A percentile compares a stretch with the other conserved stretches of the same genome.
These are phyloP conservation scores for Saksenaea oblongispora DNA, from an alignment of 371 early-diverging fungal genomes.

Conservation along the genomic window DNA sequence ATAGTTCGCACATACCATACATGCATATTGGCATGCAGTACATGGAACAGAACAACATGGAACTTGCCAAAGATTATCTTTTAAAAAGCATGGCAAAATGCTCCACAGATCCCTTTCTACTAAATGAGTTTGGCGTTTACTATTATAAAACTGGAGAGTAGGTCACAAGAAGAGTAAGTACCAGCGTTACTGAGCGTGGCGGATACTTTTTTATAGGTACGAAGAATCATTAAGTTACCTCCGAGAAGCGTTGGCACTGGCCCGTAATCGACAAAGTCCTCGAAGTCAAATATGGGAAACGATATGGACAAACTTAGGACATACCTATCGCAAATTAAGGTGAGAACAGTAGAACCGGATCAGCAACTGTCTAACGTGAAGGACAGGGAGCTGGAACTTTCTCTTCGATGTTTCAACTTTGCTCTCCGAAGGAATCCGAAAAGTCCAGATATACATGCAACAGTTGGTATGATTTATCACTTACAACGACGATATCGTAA, in stretches of 20 bases:
- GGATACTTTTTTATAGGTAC: slow-evolving; percentile 40
- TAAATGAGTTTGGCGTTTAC: slow-evolving; percentile 72
- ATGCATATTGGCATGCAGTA: slow-evolving; percentile 81
- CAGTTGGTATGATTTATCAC: slow-evolving; percentile 56
- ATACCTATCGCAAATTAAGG: slow-evolving; percentile 65
- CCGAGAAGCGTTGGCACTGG: slow-evolving; percentile 51
- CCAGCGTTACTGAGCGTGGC: not conserved
- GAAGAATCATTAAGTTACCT: slow-evolving; percentile 53
- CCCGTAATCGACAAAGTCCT: slow-evolving; percentile 43
- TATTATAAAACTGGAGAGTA: slow-evolving; percentile 57
- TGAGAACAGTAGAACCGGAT: slow-evolving; percentile 18
- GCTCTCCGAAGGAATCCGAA: slow-evolving; percentile 43
- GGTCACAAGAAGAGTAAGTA: slow-evolving; percentile 12
- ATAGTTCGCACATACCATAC: slow-evolving; percentile 67
- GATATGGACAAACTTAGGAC: slow-evolving; percentile 71
- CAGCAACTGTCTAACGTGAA: not conserved
- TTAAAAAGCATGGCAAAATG: slow-evolving; percentile 51
- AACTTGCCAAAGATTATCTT: slow-evolving; percentile 62
- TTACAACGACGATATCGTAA: slow-evolving; percentile 37
- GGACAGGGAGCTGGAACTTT: slow-evolving; percentile 48
- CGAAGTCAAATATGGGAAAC: slow-evolving; percentile 55
- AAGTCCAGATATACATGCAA: slow-evolving; percentile 26
- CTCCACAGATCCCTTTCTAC: slow-evolving; percentile 60
- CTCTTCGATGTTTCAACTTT: slow-evolving; percentile 48
- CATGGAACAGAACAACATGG: slow-evolving; percentile 54